Evolutionary conservation across 768 basidiomycete genomes (phyloP).

Genomic region (Cyclocybe cylindracea): DNA sequence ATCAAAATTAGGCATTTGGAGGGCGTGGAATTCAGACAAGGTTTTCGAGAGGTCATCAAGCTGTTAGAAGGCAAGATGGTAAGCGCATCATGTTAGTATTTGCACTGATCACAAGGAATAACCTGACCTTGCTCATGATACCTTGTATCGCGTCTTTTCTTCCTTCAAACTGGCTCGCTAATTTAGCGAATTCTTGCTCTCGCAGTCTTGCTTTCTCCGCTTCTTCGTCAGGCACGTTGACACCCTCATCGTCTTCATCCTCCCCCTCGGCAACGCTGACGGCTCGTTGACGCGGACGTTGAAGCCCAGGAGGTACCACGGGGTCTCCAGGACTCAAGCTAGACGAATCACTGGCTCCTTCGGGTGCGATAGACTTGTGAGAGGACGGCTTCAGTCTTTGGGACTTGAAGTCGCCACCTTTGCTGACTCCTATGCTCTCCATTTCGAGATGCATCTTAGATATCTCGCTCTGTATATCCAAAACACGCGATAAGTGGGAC

Average conservation of each 20-base stretch:
- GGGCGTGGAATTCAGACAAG: slow-evolving; percentile 49
- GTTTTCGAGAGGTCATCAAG: slow-evolving; percentile 58
- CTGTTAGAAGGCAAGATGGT: slow-evolving; percentile 28
- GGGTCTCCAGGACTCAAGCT: slow-evolving; percentile 11
- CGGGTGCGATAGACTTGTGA: slow-evolving; percentile 1
- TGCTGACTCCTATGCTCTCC: slow-evolving; percentile 59
- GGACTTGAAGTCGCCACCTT: slow-evolving; percentile 35
- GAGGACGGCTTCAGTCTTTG: slow-evolving; percentile 30
- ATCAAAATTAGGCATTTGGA: slow-evolving; percentile 46
- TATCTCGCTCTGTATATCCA: slow-evolving; percentile 72
- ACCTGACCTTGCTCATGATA: slow-evolving; percentile 72
- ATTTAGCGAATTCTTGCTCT: slow-evolving; percentile 68
- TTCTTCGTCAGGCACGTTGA: slow-evolving; percentile 55
- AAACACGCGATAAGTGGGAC: slow-evolving; percentile 66
- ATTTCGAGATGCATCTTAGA: slow-evolving; percentile 74
- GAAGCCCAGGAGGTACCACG: slow-evolving; percentile 14
- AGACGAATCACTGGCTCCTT: slow-evolving; percentile 2
- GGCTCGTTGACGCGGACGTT: slow-evolving; percentile 14
- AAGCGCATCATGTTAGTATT: neutral
- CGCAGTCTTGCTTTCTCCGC: slow-evolving; percentile 54
- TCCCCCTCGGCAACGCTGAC: slow-evolving; percentile 35
- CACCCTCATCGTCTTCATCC: slow-evolving; percentile 46
- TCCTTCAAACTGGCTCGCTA: slow-evolving; percentile 69
- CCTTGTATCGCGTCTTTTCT: slow-evolving; percentile 67
- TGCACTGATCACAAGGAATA: neutral